phyloP scores from a whole-genome alignment of 2,329 filamentous ascomycete genomes.

The Ilyonectria mors-panacis region DNA sequence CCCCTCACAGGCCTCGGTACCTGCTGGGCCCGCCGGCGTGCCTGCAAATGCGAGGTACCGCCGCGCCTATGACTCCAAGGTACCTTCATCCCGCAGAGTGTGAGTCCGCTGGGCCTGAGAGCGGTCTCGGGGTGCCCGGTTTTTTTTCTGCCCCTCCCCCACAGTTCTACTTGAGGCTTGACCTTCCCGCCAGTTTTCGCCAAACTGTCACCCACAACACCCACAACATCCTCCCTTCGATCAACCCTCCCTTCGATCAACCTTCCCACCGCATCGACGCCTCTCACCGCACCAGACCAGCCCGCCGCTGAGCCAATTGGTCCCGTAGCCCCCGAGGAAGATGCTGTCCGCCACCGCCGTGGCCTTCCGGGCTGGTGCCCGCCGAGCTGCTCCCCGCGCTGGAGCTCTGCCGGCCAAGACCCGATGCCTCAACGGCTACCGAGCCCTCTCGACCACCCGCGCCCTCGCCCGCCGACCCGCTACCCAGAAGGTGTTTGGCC shows the following conservation, averaged over 20 bases:
- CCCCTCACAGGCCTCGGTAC: constrained; percentile 16
- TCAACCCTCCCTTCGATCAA: constrained; percentile 11
- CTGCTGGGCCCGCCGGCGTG: neutral
- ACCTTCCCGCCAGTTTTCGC: constrained; percentile 24
- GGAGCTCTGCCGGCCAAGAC: constrained; percentile 41
- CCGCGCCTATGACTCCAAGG: neutral
- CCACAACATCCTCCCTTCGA: constrained; percentile 20
- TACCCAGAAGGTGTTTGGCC: too few relatives aligned
- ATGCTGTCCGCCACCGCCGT: constrained; percentile 62
- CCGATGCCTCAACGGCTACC: constrained; percentile 47
- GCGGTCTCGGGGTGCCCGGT: constrained; percentile 29
- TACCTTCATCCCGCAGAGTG: neutral
- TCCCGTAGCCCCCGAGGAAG: constrained; percentile 35
- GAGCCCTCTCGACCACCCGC: constrained; percentile 46
- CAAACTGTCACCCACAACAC: constrained; percentile 26
- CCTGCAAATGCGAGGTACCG: neutral
- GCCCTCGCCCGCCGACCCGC: constrained; percentile 43
- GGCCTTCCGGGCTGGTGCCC: constrained; percentile 61
- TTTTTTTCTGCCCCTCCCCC: constrained; percentile 39
- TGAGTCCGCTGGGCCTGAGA: constrained; percentile 1
- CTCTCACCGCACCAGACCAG: constrained; percentile 25
- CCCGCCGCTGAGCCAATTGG: constrained; percentile 43
- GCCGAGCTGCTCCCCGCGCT: constrained; percentile 55
- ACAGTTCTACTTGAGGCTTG: constrained; percentile 22
- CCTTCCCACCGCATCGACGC: constrained; percentile 6